phyloP scores from a whole-genome alignment of 2,329 filamentous ascomycete species.

The Alternaria angustiovoidea region DNA sequence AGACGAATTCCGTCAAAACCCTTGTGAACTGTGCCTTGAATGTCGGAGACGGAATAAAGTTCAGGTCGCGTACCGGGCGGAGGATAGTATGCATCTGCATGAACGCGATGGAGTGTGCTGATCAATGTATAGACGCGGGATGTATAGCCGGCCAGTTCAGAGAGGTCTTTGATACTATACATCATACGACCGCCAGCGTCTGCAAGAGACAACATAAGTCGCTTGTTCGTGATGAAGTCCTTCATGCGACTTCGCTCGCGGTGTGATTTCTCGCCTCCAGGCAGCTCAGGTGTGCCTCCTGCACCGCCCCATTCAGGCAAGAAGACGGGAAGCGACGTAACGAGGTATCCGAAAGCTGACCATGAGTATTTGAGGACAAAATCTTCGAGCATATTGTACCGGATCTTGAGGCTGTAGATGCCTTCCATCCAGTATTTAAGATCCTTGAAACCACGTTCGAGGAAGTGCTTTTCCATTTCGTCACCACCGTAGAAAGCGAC shows the following conservation, averaged over 20 bases:
- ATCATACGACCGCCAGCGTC: conserved; percentile 98
- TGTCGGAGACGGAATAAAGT: conserved; percentile 86
- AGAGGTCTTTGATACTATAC: conserved; percentile 99
- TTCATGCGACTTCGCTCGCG: conserved; percentile 91
- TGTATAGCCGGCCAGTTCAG: conserved; percentile 94
- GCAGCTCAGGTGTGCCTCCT: conserved; percentile 74
- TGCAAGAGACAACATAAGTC: conserved; percentile 94
- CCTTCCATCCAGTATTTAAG: conserved; percentile 97
- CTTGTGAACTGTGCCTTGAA: conserved; percentile 91
- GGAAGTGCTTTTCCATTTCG: conserved; percentile 90
- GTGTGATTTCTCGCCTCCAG: conserved; percentile 58
- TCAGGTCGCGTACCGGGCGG: conserved; percentile 74
- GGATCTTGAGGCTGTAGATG: conserved; percentile 96
- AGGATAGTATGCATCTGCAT: conserved; percentile 85
- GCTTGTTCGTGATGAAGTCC: conserved; percentile 98
- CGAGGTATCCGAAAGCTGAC: conserved; percentile 95
- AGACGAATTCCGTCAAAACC: conserved; percentile 94
- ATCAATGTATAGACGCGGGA: conserved; percentile 96
- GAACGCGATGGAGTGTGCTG: conserved; percentile 90
- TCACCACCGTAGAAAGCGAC: conserved; percentile 97
- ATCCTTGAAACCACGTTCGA: conserved; percentile 91
- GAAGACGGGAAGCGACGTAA: conserved; percentile 93
- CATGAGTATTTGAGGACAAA: conserved; percentile 98
- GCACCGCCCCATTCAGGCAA: conserved; percentile 92
- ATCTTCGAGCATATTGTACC: conserved; percentile 98